These are phyloP conservation scores for Mycena rosella DNA, from an alignment of 768 basidiomycete species.

Conservation along the genomic window DNA sequence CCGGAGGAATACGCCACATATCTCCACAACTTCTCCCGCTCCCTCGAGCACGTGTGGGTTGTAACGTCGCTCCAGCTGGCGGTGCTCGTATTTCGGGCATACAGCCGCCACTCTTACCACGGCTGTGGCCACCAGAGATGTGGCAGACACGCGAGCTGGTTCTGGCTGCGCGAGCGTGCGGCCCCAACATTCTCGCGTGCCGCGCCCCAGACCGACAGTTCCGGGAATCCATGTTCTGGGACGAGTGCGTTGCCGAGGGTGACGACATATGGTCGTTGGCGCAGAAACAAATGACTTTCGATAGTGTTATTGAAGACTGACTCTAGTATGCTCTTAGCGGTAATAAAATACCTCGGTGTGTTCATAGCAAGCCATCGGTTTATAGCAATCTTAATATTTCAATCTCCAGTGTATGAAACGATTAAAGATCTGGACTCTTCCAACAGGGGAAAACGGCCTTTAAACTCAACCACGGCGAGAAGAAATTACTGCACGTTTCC, in stretches of 20 bases:
- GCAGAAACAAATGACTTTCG: neutral
- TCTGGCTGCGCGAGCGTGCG: neutral
- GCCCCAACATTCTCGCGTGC: neutral
- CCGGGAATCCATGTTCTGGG: conserved; percentile 1
- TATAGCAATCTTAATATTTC: too few species aligned
- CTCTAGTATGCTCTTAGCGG: too few species aligned
- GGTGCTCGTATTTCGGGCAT: neutral
- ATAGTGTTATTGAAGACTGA: neutral
- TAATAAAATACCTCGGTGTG: too few species aligned
- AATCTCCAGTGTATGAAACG: too few species aligned
- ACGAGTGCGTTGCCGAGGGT: neutral
- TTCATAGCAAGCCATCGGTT: too few species aligned
- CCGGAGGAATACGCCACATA: neutral
- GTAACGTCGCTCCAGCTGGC: neutral
- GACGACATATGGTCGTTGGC: conserved; percentile 24
- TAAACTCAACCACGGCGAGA: too few species aligned
- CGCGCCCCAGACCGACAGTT: neutral
- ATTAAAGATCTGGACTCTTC: too few species aligned
- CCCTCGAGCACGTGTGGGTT: neutral
- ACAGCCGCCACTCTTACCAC: neutral
- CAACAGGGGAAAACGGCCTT: too few species aligned
- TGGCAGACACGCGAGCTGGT: conserved; percentile 6
- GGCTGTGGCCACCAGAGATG: neutral
- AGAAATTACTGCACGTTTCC: too few species aligned
- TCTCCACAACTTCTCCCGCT: neutral